Evolutionary conservation across 1,284 basidiomycete species (phyloP).

Genomic region (Irpex sp.): DNA sequence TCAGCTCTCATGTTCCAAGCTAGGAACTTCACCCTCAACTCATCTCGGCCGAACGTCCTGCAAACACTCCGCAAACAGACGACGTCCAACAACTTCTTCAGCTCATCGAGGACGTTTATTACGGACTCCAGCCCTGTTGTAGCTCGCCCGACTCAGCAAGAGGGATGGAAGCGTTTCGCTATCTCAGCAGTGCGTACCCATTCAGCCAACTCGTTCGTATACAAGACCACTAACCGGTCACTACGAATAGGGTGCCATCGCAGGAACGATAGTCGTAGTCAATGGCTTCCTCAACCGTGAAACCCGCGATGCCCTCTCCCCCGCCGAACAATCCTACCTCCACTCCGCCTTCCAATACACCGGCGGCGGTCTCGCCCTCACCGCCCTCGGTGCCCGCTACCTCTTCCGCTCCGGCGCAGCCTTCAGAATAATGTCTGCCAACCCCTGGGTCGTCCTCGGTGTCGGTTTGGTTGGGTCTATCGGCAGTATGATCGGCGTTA

Average conservation of each 20-base stretch:
- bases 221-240: background rate
- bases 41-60: slow-evolving; percentile 26
- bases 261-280: slow-evolving; percentile 58
- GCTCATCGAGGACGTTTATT: slow-evolving; percentile 32
- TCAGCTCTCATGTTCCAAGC: slow-evolving; percentile 8
- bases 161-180: slow-evolving; percentile 44
- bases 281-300: slow-evolving; percentile 73
- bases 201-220: background rate
- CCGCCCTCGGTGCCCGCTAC: slow-evolving; percentile 71
- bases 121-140: slow-evolving; percentile 39
- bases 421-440: slow-evolving; percentile 77
- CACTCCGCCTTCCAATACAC: slow-evolving; percentile 85
- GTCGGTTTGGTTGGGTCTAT: slow-evolving; percentile 75
- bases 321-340: slow-evolving; percentile 64
- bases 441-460: slow-evolving; percentile 86
- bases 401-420: slow-evolving; percentile 75
- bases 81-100: slow-evolving; percentile 15
- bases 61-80: slow-evolving; percentile 22
- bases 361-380: slow-evolving; percentile 73
- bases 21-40: slow-evolving; percentile 23
- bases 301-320: slow-evolving; percentile 61
- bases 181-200: slow-evolving; percentile 37
- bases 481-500: slow-evolving; percentile 74
- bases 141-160: slow-evolving; percentile 30
- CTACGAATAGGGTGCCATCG: slow-evolving; percentile 52